Conservation (phyloP, 1,284 basidiomycete species). For the Cerioporus squamosus region DNA sequence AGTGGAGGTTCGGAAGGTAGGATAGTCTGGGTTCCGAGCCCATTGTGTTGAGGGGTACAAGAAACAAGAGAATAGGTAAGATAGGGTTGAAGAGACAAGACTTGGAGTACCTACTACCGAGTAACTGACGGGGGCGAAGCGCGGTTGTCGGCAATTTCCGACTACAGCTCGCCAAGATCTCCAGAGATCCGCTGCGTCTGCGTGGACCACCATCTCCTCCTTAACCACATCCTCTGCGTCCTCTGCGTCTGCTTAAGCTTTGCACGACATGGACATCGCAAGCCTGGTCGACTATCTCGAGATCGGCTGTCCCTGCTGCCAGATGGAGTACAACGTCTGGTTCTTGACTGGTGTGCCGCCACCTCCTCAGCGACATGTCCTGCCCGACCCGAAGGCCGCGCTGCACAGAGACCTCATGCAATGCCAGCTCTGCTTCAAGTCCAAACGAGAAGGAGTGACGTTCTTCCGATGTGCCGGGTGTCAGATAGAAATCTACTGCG, state of each 20-base stretch:
- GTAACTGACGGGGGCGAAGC: too few species aligned
- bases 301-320: slow-evolving; percentile 17
- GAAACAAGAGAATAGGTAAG: too few species aligned
- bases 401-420: slow-evolving; percentile 22
- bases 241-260: neutral
- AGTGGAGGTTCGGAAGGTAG: too few species aligned
- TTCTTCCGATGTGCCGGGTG: slow-evolving; percentile 25
- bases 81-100: too few species aligned
- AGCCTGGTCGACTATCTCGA: slow-evolving; percentile 10
- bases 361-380: slow-evolving; percentile 10
- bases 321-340: slow-evolving; percentile 15
- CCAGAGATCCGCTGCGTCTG: neutral
- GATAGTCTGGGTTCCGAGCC: too few species aligned
- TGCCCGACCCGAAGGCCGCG: slow-evolving; percentile 15
- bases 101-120: too few species aligned
- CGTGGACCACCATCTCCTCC: neutral
- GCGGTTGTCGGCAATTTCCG: neutral
- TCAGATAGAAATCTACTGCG: slow-evolving; percentile 28
- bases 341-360: slow-evolving; percentile 14
- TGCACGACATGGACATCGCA: slow-evolving; percentile 6
- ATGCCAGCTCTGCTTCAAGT: slow-evolving; percentile 27
- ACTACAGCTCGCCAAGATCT: neutral
- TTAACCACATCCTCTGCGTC: neutral
- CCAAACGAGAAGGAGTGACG: slow-evolving; percentile 13
- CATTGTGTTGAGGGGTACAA: too few species aligned